phyloP scores from a whole-genome alignment of 768 basidiomycete genomes.

The Suillus ampliporus region DNA sequence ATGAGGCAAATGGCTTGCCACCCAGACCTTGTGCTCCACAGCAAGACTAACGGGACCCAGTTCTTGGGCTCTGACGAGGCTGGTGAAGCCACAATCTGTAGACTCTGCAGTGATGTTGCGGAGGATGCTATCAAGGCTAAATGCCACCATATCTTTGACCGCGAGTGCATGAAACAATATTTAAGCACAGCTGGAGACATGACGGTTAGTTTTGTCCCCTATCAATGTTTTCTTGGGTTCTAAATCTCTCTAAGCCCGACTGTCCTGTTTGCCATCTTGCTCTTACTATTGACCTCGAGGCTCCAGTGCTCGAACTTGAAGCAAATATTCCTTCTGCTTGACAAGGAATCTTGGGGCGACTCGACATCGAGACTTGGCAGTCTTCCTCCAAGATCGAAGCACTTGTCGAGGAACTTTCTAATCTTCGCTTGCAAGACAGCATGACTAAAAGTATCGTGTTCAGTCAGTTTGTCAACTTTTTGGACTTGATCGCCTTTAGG shows the following conservation, averaged over 20 bases:
- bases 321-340: slow-evolving; percentile 54
- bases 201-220: slow-evolving; percentile 48
- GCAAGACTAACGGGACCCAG: slow-evolving; percentile 73
- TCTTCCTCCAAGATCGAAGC: slow-evolving; percentile 99
- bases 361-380: slow-evolving; percentile 89
- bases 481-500: slow-evolving; percentile 92
- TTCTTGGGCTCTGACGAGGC: slow-evolving; percentile 63
- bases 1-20: slow-evolving; percentile 97
- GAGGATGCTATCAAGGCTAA: slow-evolving; percentile 96
- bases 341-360: slow-evolving; percentile 92
- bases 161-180: slow-evolving; percentile 95
- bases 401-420: slow-evolving; percentile 89
- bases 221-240: neutral
- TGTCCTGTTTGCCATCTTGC: slow-evolving; percentile 96
- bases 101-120: slow-evolving; percentile 95
- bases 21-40: slow-evolving; percentile 91
- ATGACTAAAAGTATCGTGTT: slow-evolving; percentile 98
- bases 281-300: slow-evolving; percentile 95
- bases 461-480: slow-evolving; percentile 92
- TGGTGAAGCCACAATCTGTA: slow-evolving; percentile 84
- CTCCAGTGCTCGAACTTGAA: slow-evolving; percentile 86
- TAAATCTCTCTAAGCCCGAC: slow-evolving; percentile 59
- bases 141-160: slow-evolving; percentile 94
- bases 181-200: slow-evolving; percentile 74
- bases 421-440: slow-evolving; percentile 80